Evolutionary conservation across 306 rosid genomes (phyloP), one percentile per base, ranked within the genome.

Genomic region (Lathyrus aphaca): DNA sequence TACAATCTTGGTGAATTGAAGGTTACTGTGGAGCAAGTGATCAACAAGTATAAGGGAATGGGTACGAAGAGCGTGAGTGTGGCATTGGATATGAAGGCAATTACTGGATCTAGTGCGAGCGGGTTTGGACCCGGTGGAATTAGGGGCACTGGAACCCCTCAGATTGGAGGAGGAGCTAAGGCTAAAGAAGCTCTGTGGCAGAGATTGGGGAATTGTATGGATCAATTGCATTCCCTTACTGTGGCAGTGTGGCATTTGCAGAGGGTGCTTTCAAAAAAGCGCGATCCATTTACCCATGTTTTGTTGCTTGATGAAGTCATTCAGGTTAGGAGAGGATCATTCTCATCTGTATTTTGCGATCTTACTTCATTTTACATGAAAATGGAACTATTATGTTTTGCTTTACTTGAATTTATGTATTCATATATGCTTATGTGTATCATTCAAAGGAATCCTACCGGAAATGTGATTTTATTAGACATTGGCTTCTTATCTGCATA

Each of bases 21-120:
- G 75, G 71, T 37, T 4, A 85, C 99, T 0, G 89, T 91, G 66
- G 97, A 87, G 82, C 88, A 86, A 67, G 73, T 95, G 79, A 73
- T 91, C 18, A 84, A 69, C 15, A 95, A 77, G 79, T 95, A 95
- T 6, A 91, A 84, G 88, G 86, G 87, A 16, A 46, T 86, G 83
- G 97, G 91, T 14, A 83, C 90, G 6, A 94, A 83, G 89, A 87
- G 89, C 60, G 78, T 91, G 56, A 77, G 79, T 64, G 79, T 72
- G 37, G 97, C 97, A 1, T 77, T 94, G 88, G 99, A 94, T 84
- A 91, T 94, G 99, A 94, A 91, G 84, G 94, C 96, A 0, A 84
- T 94, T 70, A 75, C 99, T 0, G 91, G 88, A 18, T 79, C 92
- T 3, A 64, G 82, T 6, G 97, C 90, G 5, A 75, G 86, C 0